Conservation (phyloP, 2,329 filamentous ascomycete species). For the Penicillium digitatum region DNA sequence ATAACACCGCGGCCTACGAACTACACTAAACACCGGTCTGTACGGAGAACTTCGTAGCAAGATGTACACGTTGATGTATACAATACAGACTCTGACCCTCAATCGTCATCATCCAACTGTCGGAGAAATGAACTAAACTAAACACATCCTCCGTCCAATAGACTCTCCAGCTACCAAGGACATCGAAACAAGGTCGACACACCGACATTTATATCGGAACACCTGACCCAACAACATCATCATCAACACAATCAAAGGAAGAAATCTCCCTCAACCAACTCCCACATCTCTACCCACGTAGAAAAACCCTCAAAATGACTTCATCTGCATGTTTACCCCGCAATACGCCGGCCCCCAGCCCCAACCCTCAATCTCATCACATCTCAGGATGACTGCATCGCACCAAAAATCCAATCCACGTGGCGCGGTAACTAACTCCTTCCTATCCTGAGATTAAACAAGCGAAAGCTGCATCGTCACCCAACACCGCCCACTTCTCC, state of each 20-base stretch:
- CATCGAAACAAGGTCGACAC: not conserved
- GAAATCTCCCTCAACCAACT: not conserved
- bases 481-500: not conserved
- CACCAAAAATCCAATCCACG: not conserved
- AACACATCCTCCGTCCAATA: not conserved
- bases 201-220: not conserved
- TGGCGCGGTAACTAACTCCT: not conserved
- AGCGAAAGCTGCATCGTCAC: not conserved
- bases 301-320: not conserved
- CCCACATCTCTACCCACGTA: not conserved
- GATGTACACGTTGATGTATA: not conserved
- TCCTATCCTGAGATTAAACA: not conserved
- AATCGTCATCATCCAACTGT: not conserved
- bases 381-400: not conserved
- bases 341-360: not conserved
- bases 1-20: no score
- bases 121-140: not conserved
- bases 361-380: not conserved
- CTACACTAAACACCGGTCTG: not conserved
- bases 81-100: not conserved
- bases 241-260: not conserved
- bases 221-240: not conserved
- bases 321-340: slow-evolving; percentile 2
- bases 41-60: not conserved
- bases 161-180: not conserved